phyloP scores from a whole-genome alignment of 2,329 filamentous ascomycete species.

The Penicillium rolfsii region DNA sequence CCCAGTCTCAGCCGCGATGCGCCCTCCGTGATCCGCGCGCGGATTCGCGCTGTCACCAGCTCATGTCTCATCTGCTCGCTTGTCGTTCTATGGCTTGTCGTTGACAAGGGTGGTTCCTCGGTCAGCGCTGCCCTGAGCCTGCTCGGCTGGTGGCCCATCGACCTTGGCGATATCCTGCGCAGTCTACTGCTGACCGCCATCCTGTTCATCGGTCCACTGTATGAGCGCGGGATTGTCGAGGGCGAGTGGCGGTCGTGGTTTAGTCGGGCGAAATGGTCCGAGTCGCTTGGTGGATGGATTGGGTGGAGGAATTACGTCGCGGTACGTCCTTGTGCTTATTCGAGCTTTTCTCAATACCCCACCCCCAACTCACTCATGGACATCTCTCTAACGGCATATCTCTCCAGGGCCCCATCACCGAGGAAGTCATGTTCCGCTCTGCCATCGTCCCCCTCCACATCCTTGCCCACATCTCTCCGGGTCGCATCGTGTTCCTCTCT shows the following conservation, averaged over 20 bases:
- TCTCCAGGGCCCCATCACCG: constrained; percentile 76
- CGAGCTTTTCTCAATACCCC: constrained; percentile 8
- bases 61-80: constrained; percentile 72
- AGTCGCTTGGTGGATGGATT: constrained; percentile 72
- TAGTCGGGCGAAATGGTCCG: constrained; percentile 57
- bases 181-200: constrained; percentile 72
- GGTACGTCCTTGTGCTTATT: constrained; percentile 56
- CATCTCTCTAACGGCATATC: background rate
- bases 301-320: constrained; percentile 86
- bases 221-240: constrained; percentile 75
- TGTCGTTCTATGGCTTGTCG: constrained; percentile 69
- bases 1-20: constrained; percentile 80
- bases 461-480: constrained; percentile 62
- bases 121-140: constrained; percentile 64
- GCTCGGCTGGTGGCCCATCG: constrained; percentile 81
- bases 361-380: background rate
- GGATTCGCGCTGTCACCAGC: constrained; percentile 76
- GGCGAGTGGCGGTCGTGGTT: constrained; percentile 69
- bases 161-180: constrained; percentile 64
- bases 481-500: constrained; percentile 73
- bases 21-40: constrained; percentile 83
- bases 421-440: constrained; percentile 92
- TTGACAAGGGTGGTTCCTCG: constrained; percentile 55
- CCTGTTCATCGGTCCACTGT: constrained; percentile 83
- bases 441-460: constrained; percentile 82